These are phyloP conservation scores for Papilionanthe hybrid DNA, from an alignment of 116 monocot genomes.

Conservation along the genomic window DNA sequence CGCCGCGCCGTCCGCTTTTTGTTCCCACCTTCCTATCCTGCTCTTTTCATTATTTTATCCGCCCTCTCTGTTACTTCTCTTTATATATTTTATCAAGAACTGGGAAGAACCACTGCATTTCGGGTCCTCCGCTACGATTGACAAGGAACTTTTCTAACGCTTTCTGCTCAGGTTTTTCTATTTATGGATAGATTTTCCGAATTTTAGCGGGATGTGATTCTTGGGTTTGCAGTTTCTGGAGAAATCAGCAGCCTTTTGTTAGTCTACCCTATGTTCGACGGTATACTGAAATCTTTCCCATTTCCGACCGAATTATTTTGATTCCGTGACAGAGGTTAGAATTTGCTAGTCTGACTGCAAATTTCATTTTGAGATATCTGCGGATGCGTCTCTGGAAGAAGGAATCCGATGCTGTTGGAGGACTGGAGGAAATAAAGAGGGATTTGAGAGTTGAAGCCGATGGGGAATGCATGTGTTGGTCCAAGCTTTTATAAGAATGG, in stretches of 20 bases:
- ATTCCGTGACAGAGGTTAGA: not conserved
- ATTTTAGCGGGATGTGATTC: not conserved
- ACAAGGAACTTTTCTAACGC: too few relatives aligned
- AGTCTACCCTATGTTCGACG: not conserved
- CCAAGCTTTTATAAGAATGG: slow-evolving; percentile 23
- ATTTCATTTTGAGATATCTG: not conserved
- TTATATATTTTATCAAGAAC: not conserved
- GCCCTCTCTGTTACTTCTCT: slow-evolving; percentile 1
- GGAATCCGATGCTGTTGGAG: slow-evolving; percentile 6
- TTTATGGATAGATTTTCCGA: not conserved
- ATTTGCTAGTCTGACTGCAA: not conserved
- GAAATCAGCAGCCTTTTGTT: not conserved
- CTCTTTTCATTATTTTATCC: not conserved
- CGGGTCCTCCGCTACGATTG: not conserved
- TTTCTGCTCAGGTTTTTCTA: not conserved
- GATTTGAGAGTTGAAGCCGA: slow-evolving; percentile 6
- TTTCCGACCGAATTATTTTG: not conserved
- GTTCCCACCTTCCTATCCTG: not conserved
- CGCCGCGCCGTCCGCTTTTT: not conserved
- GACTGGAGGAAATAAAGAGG: not conserved
- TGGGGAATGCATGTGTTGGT: slow-evolving; percentile 34
- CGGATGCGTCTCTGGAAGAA: not conserved
- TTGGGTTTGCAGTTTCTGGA: not conserved
- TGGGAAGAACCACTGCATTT: not conserved
- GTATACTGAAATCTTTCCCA: not conserved